phyloP scores from a whole-genome alignment of 257 asterid genomes.

The Ajuga chamaepitys region DNA sequence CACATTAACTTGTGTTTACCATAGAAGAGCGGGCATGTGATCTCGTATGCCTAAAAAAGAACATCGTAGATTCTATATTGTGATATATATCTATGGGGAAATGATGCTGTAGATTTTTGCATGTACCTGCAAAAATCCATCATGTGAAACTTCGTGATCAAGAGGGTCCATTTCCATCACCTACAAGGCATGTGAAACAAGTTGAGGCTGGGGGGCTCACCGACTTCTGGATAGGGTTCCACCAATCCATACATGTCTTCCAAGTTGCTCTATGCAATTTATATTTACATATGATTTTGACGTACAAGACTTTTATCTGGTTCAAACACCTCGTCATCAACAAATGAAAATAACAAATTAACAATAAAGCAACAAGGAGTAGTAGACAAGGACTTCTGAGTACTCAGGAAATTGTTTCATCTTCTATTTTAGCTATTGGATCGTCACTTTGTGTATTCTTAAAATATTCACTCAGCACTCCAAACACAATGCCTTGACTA shows the following conservation, averaged over 20 bases:
- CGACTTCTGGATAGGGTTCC: not conserved
- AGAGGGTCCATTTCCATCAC: slow-evolving; percentile 11
- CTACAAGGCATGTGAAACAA: slow-evolving; percentile 23
- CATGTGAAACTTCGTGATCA: slow-evolving; percentile 15
- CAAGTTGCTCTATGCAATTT: not conserved
- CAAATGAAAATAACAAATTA: not conserved
- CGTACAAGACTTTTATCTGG: not conserved
- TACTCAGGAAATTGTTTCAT: not conserved
- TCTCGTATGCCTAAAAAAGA: too few species aligned
- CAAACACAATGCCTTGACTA: too few species aligned
- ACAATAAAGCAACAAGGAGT: not conserved
- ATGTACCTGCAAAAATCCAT: slow-evolving; percentile 14
- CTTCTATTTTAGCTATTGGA: not conserved
- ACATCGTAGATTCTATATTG: too few species aligned
- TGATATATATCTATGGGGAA: too few species aligned
- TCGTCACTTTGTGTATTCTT: too few species aligned
- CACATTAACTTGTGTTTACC: too few species aligned
- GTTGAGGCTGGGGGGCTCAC: slow-evolving; percentile 21
- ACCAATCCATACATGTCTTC: not conserved
- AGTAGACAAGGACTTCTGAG: too few species aligned
- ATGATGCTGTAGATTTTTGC: slow-evolving; percentile 14
- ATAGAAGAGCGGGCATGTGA: too few species aligned
- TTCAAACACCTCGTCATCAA: not conserved
- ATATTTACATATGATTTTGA: not conserved
- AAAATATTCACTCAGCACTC: too few species aligned